Percentiles rank a stretch among this genome's conserved stretches.
Conservation (phyloP, 2,329 filamentous ascomycete genomes). For the Penicillium hordei region DNA sequence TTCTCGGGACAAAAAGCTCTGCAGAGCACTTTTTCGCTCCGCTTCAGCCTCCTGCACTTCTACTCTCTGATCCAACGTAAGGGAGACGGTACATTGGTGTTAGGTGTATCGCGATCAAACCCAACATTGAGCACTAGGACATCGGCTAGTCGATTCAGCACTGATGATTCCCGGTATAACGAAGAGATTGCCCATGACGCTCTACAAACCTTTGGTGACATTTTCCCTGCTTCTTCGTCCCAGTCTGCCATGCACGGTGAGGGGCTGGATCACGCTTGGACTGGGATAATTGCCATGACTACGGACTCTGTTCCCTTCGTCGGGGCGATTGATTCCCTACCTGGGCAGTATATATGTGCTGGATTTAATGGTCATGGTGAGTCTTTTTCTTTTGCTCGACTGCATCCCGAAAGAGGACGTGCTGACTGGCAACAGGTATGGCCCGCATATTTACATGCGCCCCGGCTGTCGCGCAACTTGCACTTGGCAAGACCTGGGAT, state of each 20-base stretch:
- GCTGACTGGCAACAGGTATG: slow-evolving; percentile 25
- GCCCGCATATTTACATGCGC: slow-evolving; percentile 52
- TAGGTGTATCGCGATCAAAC: slow-evolving; percentile 47
- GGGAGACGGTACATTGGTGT: slow-evolving; percentile 46
- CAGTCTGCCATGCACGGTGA: slow-evolving; percentile 39
- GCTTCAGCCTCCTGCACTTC: slow-evolving; percentile 50
- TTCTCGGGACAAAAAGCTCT: slow-evolving; percentile 39
- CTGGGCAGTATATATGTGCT: slow-evolving; percentile 52
- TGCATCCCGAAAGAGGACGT: background rate
- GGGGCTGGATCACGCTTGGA: slow-evolving; percentile 49
- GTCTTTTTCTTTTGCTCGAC: background rate
- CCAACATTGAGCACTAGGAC: slow-evolving; percentile 39
- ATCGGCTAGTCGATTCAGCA: slow-evolving; percentile 31
- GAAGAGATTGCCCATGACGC: slow-evolving; percentile 44
- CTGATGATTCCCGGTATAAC: slow-evolving; percentile 44
- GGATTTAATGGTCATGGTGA: slow-evolving; percentile 52
- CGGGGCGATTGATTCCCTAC: slow-evolving; percentile 42
- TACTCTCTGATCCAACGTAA: slow-evolving; percentile 52
- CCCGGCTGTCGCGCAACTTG: slow-evolving; percentile 46
- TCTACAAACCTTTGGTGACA: slow-evolving; percentile 33
- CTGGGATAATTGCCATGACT: slow-evolving; percentile 51
- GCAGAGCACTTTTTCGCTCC: slow-evolving; percentile 46
- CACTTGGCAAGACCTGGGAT: slow-evolving; percentile 40
- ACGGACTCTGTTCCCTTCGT: slow-evolving; percentile 50
- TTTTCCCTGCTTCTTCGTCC: slow-evolving; percentile 34